Percentiles rank a stretch among this genome's conserved stretches.
Evolutionary conservation across 139 green algal genomes (phyloP).

Genomic region (Chlorella sorokiniana): DNA sequence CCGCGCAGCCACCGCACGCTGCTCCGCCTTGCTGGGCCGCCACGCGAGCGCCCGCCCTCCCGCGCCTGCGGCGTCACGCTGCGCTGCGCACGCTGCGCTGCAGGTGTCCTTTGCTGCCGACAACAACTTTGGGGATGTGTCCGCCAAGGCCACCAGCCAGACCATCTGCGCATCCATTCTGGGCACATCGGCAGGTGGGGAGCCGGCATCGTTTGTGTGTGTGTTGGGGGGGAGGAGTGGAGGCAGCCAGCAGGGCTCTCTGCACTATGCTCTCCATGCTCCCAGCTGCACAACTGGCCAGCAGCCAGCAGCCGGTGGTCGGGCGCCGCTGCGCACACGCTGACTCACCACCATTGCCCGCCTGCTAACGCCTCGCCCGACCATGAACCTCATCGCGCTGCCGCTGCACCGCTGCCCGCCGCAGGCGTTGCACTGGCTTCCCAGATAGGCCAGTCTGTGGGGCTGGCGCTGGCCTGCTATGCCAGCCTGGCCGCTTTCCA

Average conservation of each 20-base stretch:
- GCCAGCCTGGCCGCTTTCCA: slow-evolving; percentile 40
- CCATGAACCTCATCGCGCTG: too few relatives aligned
- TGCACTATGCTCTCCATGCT: too few relatives aligned
- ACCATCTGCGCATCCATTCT: slow-evolving; percentile 73
- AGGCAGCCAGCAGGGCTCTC: too few relatives aligned
- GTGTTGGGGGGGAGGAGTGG: too few relatives aligned
- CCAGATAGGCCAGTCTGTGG: slow-evolving; percentile 15
- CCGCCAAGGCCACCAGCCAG: slow-evolving; percentile 68
- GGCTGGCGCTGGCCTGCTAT: slow-evolving; percentile 27
- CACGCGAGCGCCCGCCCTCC: too few relatives aligned
- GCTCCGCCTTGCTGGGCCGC: too few relatives aligned
- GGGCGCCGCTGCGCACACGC: too few relatives aligned
- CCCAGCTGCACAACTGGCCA: too few relatives aligned
- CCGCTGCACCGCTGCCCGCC: neutral
- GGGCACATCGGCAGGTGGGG: slow-evolving; percentile 54
- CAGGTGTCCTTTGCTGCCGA: slow-evolving; percentile 57
- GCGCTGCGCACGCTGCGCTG: neutral
- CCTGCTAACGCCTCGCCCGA: too few relatives aligned
- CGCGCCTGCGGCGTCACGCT: neutral
- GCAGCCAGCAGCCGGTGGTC: too few relatives aligned
- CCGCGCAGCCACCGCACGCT: too few relatives aligned
- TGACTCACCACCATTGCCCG: too few relatives aligned
- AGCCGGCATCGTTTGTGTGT: neutral
- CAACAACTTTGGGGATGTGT: slow-evolving; percentile 75
- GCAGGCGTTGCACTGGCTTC: slow-evolving; percentile 35